A percentile compares a stretch with the other conserved stretches of the same genome.
Evolutionary conservation across 345 rosid species (phyloP).

Genomic region (Aquilaria yunnanensis): DNA sequence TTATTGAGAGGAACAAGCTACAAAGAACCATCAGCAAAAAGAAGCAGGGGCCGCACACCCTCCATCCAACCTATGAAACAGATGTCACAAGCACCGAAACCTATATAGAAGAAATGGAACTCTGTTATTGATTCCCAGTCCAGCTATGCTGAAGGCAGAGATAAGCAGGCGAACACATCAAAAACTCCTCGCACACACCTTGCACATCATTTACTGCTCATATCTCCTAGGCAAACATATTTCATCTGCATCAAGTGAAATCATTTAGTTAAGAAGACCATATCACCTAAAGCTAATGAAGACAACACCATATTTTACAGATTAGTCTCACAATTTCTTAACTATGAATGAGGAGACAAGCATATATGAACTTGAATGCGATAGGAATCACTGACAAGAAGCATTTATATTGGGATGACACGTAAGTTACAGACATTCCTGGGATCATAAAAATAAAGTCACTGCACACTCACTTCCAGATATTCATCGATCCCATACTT

Average conservation of each 20-base stretch:
- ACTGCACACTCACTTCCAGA: constrained; percentile 52
- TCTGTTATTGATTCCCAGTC: too few relatives aligned
- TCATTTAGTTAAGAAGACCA: not conserved
- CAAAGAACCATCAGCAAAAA: not conserved
- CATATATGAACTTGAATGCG: too few relatives aligned
- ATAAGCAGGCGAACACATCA: too few relatives aligned
- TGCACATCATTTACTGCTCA: constrained; percentile 52
- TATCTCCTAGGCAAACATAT: constrained; percentile 81
- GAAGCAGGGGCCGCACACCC: constrained; percentile 2
- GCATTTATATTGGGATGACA: too few relatives aligned
- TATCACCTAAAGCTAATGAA: not conserved
- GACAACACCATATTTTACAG: not conserved
- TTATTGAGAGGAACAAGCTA: constrained; percentile 14
- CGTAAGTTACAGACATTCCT: too few relatives aligned
- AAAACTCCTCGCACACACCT: constrained; percentile 1
- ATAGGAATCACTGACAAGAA: too few relatives aligned
- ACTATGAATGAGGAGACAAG: not conserved
- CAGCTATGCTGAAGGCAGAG: too few relatives aligned
- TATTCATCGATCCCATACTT: constrained; percentile 96
- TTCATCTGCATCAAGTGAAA: constrained; percentile 44
- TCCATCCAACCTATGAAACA: not conserved
- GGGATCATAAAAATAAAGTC: too few relatives aligned
- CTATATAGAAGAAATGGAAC: too few relatives aligned
- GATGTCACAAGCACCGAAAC: not conserved
- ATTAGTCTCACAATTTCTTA: not conserved